These are phyloP conservation scores for Fraxinus platypoda DNA, from an alignment of 305 asterid genomes.

Conservation along the genomic window DNA sequence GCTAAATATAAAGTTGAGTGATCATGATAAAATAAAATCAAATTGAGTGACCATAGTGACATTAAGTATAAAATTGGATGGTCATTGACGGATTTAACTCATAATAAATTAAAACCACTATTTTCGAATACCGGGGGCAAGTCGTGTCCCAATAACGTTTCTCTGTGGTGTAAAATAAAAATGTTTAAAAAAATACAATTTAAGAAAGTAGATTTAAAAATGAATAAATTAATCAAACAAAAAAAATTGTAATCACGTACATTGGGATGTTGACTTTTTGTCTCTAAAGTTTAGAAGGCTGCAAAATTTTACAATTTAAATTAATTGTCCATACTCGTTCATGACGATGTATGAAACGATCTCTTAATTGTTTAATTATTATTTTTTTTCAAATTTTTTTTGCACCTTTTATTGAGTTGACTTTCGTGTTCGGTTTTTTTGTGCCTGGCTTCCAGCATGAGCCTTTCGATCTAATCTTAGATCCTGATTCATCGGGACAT, in stretches of 20 bases:
- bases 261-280: not conserved
- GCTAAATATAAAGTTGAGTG: no score
- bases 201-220: not conserved
- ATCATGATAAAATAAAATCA: no score
- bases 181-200: not conserved
- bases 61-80: no score
- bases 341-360: not conserved
- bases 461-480: not conserved
- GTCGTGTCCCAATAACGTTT: not conserved
- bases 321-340: not conserved
- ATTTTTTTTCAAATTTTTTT: not conserved
- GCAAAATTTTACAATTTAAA: not conserved
- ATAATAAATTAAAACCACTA: not conserved
- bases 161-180: not conserved
- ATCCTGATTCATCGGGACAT: no score
- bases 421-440: not conserved
- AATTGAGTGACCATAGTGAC: no score
- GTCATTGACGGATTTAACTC: no score
- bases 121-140: not conserved
- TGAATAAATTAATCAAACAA: not conserved
- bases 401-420: not conserved
- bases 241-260: not conserved
- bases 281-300: not conserved
- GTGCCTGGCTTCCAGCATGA: not conserved
- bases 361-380: not conserved